Evolutionary conservation across 1,284 basidiomycete species (phyloP).

Genomic region (Pterulicium gracile): DNA sequence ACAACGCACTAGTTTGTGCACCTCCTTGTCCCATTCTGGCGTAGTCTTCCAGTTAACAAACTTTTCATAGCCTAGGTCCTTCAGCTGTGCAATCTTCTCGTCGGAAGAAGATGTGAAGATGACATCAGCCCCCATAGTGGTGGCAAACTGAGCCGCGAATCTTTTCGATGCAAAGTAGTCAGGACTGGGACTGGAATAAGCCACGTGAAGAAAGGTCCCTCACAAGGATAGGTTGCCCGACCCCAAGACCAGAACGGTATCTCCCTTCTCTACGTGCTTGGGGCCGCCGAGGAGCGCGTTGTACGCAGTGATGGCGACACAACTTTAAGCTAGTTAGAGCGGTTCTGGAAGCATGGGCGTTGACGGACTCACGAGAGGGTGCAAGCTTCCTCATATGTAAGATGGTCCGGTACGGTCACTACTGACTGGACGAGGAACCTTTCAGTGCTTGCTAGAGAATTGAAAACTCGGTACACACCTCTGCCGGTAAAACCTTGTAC

Average conservation of each 20-base stretch:
- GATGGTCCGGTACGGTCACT: background rate
- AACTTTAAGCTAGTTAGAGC: background rate
- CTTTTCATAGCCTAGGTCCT: conserved; percentile 26
- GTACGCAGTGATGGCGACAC: conserved; percentile 28
- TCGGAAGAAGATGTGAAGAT: conserved; percentile 7
- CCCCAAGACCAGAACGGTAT: conserved; percentile 25
- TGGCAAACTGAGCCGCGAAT: background rate
- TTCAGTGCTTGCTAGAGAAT: background rate
- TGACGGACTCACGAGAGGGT: background rate
- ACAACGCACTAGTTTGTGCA: conserved; percentile 13
- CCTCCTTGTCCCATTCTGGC: conserved; percentile 18
- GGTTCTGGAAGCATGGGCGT: background rate
- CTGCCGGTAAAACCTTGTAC: background rate
- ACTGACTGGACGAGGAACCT: background rate
- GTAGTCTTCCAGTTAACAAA: conserved; percentile 29
- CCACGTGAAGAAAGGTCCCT: conserved; percentile 1
- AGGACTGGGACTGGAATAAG: background rate
- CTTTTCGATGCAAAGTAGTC: background rate
- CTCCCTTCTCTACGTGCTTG: conserved; percentile 17
- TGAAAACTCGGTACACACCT: background rate
- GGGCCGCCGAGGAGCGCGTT: conserved; percentile 23
- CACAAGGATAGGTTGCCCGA: conserved; percentile 28
- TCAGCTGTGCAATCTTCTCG: conserved; percentile 21
- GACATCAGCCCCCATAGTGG: background rate
- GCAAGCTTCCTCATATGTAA: background rate